Base-by-base conservation (phyloP, 371 early-diverging fungal species). In the Sporodiniella umbellata region DNA sequence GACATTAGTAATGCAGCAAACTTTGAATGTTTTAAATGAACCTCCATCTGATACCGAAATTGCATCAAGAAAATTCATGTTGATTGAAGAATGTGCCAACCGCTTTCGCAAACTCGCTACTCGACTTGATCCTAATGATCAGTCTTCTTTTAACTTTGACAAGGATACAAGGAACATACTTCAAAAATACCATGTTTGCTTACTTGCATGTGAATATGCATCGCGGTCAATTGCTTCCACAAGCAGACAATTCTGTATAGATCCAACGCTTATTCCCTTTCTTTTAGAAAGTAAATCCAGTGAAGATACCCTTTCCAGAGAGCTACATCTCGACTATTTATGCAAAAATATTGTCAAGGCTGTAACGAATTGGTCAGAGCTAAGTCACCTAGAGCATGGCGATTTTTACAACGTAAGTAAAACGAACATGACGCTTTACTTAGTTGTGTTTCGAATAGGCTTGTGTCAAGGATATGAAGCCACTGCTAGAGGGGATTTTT, bases 251-350 rank as follows among this genome's bases (percentile, higher is more conserved):
- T 57, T 64, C 28, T 70, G 62, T 35, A 54, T 68, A 7, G 61
- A 72, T 43, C 66, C 72, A 17, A 48, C 58, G 1, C 26, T 72
- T 10, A 68, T 68, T 35, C 64, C 73, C 11, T 14, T 67, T 38
- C 58, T 39, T 33, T 57, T 45, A 37, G 52, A 38, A 4, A 30
- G 45, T 19, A 17, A 33, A 38, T 11, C 19, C 6, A 33, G 33
- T 19, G 18, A 43, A 14, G 25, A 43, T 12, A 43, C 19, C 24
- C 4, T 6, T 10, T n/a, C 26, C 8, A 43, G 17, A 8, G 24
- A 19, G 35, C n/a, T 48, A 4, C 22, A 19, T 8, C 25, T 19
- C 8, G 31, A 51, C 35, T 43, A 47, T n/a, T 25, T 57, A 15
- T 67, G 53, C 7, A 45, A 42, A 14, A 39, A 33, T 8, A 60